A percentile compares a stretch with the other conserved stretches of the same genome.
These are phyloP conservation scores for Pichia sp. DNA, from an alignment of 1,139 yeast genomes.

Conservation along the genomic window DNA sequence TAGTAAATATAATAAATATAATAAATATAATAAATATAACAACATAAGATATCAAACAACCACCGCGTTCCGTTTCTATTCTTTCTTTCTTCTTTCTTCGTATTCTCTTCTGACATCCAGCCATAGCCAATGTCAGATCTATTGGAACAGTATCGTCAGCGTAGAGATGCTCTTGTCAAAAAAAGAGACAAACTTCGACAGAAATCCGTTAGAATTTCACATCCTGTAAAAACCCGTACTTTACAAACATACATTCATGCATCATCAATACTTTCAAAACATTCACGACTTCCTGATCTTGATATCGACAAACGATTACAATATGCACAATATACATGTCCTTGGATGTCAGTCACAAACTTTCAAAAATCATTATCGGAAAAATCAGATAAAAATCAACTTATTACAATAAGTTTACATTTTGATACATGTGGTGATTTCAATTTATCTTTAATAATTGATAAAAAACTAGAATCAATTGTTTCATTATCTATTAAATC, in stretches of 20 bases:
- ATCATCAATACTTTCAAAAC: conserved; percentile 8
- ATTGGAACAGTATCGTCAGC: conserved; percentile 1
- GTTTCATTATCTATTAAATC: neutral
- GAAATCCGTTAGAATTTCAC: neutral
- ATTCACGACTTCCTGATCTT: conserved; percentile 25
- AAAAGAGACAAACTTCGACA: neutral
- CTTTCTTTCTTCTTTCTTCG: too few species aligned
- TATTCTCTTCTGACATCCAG: too few species aligned
- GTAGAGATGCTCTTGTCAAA: conserved; percentile 1
- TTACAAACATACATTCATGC: conserved; percentile 3
- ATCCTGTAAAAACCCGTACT: neutral
- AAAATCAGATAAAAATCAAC: neutral
- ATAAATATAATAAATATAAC: too few species aligned
- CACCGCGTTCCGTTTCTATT: too few species aligned
- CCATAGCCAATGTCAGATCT: too few species aligned
- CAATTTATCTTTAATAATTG: neutral
- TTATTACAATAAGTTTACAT: neutral
- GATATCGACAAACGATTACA: conserved; percentile 23
- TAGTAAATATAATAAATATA: too few species aligned
- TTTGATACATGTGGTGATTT: conserved; percentile 2
- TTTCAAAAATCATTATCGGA: neutral
- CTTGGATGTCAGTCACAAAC: conserved; percentile 20
- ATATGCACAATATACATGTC: conserved; percentile 23
- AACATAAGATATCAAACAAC: too few species aligned
- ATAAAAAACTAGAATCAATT: neutral